These are phyloP conservation scores for Hericium coralloides DNA, from an alignment of 768 basidiomycete species.

Conservation along the genomic window DNA sequence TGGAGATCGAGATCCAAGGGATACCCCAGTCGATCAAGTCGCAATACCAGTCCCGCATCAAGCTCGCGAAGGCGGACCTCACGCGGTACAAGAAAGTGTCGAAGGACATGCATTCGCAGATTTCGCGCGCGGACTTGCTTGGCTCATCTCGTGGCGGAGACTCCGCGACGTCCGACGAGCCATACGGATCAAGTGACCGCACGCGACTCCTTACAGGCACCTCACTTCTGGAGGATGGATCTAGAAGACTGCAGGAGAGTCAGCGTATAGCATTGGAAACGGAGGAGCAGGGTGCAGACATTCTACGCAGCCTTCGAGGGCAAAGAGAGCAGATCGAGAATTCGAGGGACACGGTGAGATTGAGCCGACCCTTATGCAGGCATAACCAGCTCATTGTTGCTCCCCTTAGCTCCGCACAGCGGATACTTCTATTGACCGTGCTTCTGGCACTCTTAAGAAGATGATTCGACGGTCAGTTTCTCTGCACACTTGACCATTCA, in stretches of 20 bases:
- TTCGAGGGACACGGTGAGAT: slow-evolving; percentile 74
- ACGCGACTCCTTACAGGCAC: slow-evolving; percentile 76
- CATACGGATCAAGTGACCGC: slow-evolving; percentile 61
- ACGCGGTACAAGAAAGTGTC: slow-evolving; percentile 72
- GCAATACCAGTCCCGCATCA: slow-evolving; percentile 68
- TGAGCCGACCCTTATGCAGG: neutral
- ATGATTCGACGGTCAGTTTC: slow-evolving; percentile 85
- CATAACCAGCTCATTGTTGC: neutral
- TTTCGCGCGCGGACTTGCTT: slow-evolving; percentile 74
- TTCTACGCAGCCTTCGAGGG: slow-evolving; percentile 70
- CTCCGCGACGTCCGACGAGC: slow-evolving; percentile 70
- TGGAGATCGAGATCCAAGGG: slow-evolving; percentile 97
- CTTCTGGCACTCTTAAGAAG: slow-evolving; percentile 84
- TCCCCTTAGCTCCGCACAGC: slow-evolving; percentile 65
- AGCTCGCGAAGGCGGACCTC: slow-evolving; percentile 66
- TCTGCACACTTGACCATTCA: slow-evolving; percentile 1
- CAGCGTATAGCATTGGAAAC: slow-evolving; percentile 93
- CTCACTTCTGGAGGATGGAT: slow-evolving; percentile 72
- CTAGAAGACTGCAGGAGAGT: slow-evolving; percentile 77
- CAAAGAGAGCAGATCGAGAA: slow-evolving; percentile 96
- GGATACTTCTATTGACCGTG: slow-evolving; percentile 83
- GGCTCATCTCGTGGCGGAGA: slow-evolving; percentile 15
- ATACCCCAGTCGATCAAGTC: slow-evolving; percentile 81
- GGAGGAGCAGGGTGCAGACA: slow-evolving; percentile 91
- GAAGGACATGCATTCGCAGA: slow-evolving; percentile 61